Evolutionary conservation across 2,329 filamentous ascomycete genomes (phyloP), one percentile per base, ranked within the genome.

Genomic region (Exophiala sideris): DNA sequence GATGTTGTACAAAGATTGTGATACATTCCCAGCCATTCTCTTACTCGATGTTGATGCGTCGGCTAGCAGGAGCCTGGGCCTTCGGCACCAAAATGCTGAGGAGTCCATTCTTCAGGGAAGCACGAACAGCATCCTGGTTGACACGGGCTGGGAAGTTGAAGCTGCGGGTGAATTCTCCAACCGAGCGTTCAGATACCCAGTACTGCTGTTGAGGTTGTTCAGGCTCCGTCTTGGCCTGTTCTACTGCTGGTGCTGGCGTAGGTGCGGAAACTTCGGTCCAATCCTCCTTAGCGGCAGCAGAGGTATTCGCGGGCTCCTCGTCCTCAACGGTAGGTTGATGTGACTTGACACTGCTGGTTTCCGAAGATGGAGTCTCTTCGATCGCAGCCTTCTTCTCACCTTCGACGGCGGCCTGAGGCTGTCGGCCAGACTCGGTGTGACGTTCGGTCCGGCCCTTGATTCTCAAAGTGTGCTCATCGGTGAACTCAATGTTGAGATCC

Each of bases 61-160:
- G 77, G 46, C 71, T 65, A 52, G 70, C 68, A 5, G 75, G 71
- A 11, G 73, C 73, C 54, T 73, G 67, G 21, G 76, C 73, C 73
- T 84, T 85, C 2, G 82, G 82, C 6, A 85, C 76, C 5, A 77
- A 64, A 39, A 85, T 75, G 50, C 71, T 77, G 49, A 85, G 68
- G 50, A 85, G 76, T 9, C 82, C 82, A 62, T 85, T 77, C 73
- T 80, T 84, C 67, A 85, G 66, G 49, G 70, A 79, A 16, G 82
- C 82, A 70, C 78, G 82, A 62, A 85, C 82, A n/a, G 69, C 72
- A 32, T 85, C 81, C 64, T 83, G 81, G 59, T 84, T 76, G 47
- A 85, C 77, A 32, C 76, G 71, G 2, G 71, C 69, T 1, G 82
- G 80, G 73, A 85, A 85, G 54, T 70, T 73, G 69, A 85, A 85